Evolutionary conservation across 306 rosid genomes (phyloP), one percentile per base, ranked within the genome.

Genomic region (Medicago lupulina): DNA sequence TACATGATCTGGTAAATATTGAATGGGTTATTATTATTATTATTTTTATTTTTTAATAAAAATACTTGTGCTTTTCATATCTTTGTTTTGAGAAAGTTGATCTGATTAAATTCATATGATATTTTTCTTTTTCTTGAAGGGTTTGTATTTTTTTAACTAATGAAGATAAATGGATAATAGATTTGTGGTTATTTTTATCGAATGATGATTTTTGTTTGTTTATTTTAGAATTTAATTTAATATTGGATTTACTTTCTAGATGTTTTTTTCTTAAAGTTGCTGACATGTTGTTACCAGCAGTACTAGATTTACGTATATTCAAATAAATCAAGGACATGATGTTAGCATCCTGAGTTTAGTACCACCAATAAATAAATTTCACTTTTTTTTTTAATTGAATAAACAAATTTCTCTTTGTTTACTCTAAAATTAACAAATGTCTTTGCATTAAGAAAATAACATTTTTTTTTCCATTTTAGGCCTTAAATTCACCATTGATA

Each of bases 221-320:
- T 77, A 73, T 7, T 73, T 18, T 71, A 9, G 1, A 11, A 9
- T 28, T 3, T 11, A 11, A 9, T 28, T 1, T 11, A 44, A 9
- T 16, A 28, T n/a, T 40, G 2, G 21, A 21, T 13, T 41, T 47
- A 23, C 12, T 41, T 28, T 23, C 36, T 38, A 51, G 13, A 9
- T 4, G 15, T 6, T 6, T 65, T 39, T 57, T 70, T 41, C 18
- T 71, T 34, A 9, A 44, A 70, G 36, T 53, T 62, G 31, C 58
- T 70, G 77, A 44, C 70, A 76, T 64, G 68, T 57, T 44, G 34
- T 70, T 70, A 53, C 67, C 38, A 23, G 40, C 25, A 51, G 71
- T 83, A 69, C 77, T 71, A 75, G 81, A 71, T 79, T 67, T 60
- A 62, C 81, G 73, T 80, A 70, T 64, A 38, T 85, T 64, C 72